These are phyloP conservation scores for Triticum turgidum DNA, from an alignment of 176 grass and related monocot genomes.

Conservation along the genomic window DNA sequence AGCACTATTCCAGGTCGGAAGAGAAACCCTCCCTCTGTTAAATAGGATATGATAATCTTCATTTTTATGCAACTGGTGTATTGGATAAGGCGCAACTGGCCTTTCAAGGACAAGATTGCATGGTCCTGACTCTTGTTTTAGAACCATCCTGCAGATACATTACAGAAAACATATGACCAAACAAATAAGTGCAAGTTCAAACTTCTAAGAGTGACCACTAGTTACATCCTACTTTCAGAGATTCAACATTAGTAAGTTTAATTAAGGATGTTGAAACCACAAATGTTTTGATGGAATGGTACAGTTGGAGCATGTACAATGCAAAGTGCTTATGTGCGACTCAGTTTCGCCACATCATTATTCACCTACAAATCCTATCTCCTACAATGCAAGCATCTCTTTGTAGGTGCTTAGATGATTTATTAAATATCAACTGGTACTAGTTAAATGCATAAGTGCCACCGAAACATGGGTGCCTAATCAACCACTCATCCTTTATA, in stretches of 20 bases:
- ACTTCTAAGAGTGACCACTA: neutral
- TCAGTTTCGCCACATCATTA: neutral
- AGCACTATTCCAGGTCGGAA: constrained; percentile 68
- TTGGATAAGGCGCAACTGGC: constrained; percentile 84
- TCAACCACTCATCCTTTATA: neutral
- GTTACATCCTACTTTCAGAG: neutral
- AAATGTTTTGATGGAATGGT: neutral
- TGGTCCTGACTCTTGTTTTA: constrained; percentile 53
- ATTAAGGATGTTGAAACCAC: neutral
- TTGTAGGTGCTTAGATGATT: neutral
- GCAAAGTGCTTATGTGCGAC: neutral
- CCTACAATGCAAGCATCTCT: neutral
- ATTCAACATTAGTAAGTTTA: neutral
- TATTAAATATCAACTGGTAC: neutral
- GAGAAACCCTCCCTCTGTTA: constrained; percentile 73
- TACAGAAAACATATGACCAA: constrained; percentile 12
- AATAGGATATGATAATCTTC: constrained; percentile 70
- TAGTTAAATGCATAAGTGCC: neutral
- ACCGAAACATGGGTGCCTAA: neutral
- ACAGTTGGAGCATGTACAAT: neutral
- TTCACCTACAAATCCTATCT: neutral
- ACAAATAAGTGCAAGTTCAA: neutral
- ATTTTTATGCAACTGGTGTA: constrained; percentile 78
- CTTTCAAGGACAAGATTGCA: constrained; percentile 93
- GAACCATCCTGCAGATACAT: constrained; percentile 48